Evolutionary conservation across 1,284 basidiomycete genomes (phyloP), one percentile per base, ranked within the genome.

Genomic region (Psilocybe mexicana): DNA sequence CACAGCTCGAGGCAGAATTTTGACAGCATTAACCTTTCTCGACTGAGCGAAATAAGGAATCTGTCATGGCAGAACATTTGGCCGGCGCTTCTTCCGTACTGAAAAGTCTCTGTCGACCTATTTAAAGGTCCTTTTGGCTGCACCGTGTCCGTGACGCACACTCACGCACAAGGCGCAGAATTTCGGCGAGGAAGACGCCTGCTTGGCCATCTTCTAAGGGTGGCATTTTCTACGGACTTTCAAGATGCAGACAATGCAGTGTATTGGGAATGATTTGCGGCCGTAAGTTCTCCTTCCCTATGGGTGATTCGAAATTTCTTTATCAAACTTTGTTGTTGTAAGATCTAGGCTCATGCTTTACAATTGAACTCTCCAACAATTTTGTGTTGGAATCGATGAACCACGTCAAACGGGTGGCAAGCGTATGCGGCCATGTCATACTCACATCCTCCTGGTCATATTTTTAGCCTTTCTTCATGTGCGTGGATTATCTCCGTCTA

Each of bases 401-500:
- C 38, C 11, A 40, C 14, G 38, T 40, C 38, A 40, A 12, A 40
- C 12, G 38, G n/a, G 14, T 40, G 3, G 38, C 38, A 40, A 12
- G 14, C n/a, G 38, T 40, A 14, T 6, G 6, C 4, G n/a, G n/a
- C 38, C 38, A 40, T 46, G 44, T 46, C 44, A 54, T 36, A 40
- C 23, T 43, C 43, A 40, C 38, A 40, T 40, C 38, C 12, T 11
- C 10, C 11, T 25, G 24, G 35, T 47, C 43, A 40, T 57, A 57
- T 54, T 58, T 52, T 43, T 52, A 52, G 47, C 49, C 48, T 23
- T 44, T 42, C 54, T 42, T 35, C 53, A 58, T 61, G 56, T 58
- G 52, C 60, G 60, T 61, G 56, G 46, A 53, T 55, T 42, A 43
- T 45, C 30, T 47, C 45, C 52, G 48, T 52, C 43, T 55, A 58